Evolutionary conservation across 2,329 filamentous ascomycete genomes (phyloP), one percentile per base, ranked within the genome.

Genomic region (Fusarium stilboides): DNA sequence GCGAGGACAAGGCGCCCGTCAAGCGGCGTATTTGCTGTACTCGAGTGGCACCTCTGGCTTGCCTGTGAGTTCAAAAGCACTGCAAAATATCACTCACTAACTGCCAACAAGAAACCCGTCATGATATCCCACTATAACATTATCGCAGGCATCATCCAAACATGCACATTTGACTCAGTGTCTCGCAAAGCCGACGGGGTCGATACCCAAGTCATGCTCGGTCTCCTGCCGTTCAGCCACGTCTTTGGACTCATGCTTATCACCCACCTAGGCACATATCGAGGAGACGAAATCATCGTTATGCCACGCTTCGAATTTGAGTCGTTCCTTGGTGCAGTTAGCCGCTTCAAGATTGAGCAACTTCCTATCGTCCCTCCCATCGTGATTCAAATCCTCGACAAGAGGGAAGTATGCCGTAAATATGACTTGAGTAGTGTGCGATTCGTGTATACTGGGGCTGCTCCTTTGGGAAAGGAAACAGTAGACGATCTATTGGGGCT

Each of bases 71-170:
- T 7, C 9, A 3, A 17, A 13, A 14, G 24, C 4, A 2, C 5
- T 2, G 17, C 1, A 14, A 3, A 6, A 10, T 8, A 10, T 10
- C 2, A 2, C 5, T 9, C 28, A 2, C 44, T 64, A 12, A 53
- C 20, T 37, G 5, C 50, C 6, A 0, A 10, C 3, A 60, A 92
- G 88, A 94, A 94, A 90, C 92, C 92, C 34, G 92, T 94, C 46
- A 94, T 92, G 90, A 91, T 94, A 57, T 92, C 91, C 2, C 92
- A 95, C 76, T 81, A 82, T n/a, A 95, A 94, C 69, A 89, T 94
- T 39, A 94, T 95, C 49, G 87, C 92, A 34, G 94, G 94, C 72
- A 86, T 88, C 0, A 72, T 93, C 33, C 92, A 94, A 76, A 50
- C 52, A 83, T 89, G 55, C 73, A 74, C 19, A 73, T 83, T 2